These are phyloP conservation scores for Vigna hirtella DNA, from an alignment of 306 rosid genomes.

Conservation along the genomic window DNA sequence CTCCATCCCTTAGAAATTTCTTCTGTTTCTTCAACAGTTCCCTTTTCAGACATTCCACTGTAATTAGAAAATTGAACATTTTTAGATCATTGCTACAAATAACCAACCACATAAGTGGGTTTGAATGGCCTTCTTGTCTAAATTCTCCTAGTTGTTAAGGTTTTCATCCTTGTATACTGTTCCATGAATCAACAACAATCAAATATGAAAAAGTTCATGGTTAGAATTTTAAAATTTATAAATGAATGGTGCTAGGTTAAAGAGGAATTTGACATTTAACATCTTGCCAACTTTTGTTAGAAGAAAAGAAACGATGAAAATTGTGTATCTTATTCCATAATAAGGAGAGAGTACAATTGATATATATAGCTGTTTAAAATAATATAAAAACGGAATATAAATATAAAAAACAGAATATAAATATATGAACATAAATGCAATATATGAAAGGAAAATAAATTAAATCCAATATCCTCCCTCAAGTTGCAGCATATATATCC, in stretches of 20 bases:
- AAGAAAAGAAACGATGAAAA: no score
- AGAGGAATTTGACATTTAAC: background rate
- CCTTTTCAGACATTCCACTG: background rate
- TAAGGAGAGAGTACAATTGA: no score
- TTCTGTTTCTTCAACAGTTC: constrained; percentile 27
- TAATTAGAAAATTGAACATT: background rate
- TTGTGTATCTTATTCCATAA: no score
- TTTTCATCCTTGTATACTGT: background rate
- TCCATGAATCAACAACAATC: background rate
- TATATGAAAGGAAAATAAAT: no score
- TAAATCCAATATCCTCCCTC: no score
- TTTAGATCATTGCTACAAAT: background rate
- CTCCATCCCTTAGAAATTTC: constrained; percentile 3
- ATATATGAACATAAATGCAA: no score
- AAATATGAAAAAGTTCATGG: background rate
- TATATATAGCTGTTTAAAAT: no score
- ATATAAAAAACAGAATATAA: no score
- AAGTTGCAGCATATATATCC: no score
- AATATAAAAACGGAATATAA: no score
- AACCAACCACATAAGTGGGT: background rate
- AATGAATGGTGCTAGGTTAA: background rate
- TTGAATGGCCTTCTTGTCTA: background rate
- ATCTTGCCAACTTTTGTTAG: background rate
- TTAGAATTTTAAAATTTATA: background rate
- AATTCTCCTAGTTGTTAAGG: background rate